Evolutionary conservation across 257 asterid genomes (phyloP).

Genomic region (Fraxinus pennsylvanica): DNA sequence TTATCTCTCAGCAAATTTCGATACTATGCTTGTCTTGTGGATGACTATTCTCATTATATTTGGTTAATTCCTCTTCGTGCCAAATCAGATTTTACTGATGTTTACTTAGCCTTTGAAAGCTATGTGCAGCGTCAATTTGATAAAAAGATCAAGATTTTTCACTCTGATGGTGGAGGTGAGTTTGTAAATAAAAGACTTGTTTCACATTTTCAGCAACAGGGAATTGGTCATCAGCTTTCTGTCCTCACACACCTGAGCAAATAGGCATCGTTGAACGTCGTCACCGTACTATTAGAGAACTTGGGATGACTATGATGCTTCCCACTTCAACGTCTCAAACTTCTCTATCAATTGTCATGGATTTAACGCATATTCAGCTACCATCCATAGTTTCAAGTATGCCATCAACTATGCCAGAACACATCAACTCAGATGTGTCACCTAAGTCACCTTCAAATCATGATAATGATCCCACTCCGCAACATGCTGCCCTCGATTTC

Average conservation of each 20-base stretch:
- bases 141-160: not conserved
- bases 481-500: not conserved
- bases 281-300: not conserved
- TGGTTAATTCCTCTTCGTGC: not conserved
- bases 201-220: not conserved
- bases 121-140: not conserved
- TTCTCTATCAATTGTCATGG: not conserved
- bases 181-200: not conserved
- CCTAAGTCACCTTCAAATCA: not conserved
- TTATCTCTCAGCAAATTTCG: not conserved
- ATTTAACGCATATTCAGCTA: not conserved
- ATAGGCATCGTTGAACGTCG: not conserved
- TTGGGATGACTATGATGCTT: not conserved
- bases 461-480: not conserved
- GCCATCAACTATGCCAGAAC: not conserved
- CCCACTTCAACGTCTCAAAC: not conserved
- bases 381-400: not conserved
- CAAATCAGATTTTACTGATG: not conserved
- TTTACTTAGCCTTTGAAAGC: not conserved
- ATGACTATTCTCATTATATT: not conserved
- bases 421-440: not conserved
- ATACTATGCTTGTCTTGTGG: not conserved
- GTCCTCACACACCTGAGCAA: not conserved
- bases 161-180: not conserved
- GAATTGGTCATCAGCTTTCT: not conserved